A percentile compares a stretch with the other conserved stretches of the same genome.
These are phyloP conservation scores for Candida xiaguanensis DNA, from an alignment of 805 yeast species.

Conservation along the genomic window DNA sequence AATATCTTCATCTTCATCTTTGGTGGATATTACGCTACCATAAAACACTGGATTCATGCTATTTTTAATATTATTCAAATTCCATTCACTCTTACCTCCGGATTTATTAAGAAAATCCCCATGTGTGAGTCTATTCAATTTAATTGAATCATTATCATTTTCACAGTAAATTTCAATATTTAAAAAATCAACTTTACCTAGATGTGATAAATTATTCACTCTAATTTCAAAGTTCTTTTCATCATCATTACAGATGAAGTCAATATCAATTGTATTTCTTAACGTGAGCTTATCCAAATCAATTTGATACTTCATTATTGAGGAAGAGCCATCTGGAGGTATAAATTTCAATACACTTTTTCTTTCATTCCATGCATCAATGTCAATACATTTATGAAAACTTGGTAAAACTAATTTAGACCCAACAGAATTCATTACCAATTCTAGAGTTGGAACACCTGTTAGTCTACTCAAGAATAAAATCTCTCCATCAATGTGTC, in stretches of 20 bases:
- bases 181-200: conserved; percentile 31
- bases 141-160: conserved; percentile 32
- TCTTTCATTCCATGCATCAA: conserved; percentile 45
- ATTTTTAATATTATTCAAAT: conserved; percentile 49
- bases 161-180: conserved; percentile 23
- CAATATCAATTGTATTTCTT: conserved; percentile 43
- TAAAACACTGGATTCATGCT: conserved; percentile 69
- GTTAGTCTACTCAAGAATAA: conserved; percentile 66
- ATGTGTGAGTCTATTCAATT: conserved; percentile 61
- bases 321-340: conserved; percentile 84
- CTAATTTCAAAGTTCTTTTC: conserved; percentile 64
- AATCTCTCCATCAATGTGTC: conserved; percentile 60
- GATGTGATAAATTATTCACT: conserved; percentile 30
- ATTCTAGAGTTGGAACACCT: conserved; percentile 69
- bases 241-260: conserved; percentile 27
- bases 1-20: conserved; percentile 13
- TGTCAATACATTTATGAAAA: conserved; percentile 68
- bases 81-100: conserved; percentile 62
- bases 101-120: conserved; percentile 68
- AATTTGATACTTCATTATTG: conserved; percentile 59
- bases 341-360: conserved; percentile 59
- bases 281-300: conserved; percentile 51
- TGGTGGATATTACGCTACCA: conserved; percentile 43
- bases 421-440: conserved; percentile 46
- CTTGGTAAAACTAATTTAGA: conserved; percentile 54